phyloP scores from a whole-genome alignment of 768 basidiomycete genomes.

The Leccinum disarticulatum region DNA sequence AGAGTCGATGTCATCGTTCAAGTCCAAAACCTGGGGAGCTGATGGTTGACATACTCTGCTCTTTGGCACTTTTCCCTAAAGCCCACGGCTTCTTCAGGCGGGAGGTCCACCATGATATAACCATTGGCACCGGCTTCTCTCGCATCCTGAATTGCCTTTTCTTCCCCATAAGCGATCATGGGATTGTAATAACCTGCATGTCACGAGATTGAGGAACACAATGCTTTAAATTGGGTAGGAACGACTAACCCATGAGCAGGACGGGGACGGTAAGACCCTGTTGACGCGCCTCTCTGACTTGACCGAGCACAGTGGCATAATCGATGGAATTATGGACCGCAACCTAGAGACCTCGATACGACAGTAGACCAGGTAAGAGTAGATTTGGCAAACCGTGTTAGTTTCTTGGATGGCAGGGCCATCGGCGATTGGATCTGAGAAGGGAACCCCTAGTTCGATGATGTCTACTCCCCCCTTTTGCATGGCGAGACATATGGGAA shows the following conservation, averaged over 20 bases:
- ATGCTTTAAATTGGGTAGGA: background rate
- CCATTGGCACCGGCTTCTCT: constrained; percentile 91
- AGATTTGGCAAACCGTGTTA: constrained; percentile 64
- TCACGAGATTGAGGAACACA: background rate
- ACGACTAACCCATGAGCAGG: constrained; percentile 39
- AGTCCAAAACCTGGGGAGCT: background rate
- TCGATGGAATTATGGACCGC: constrained; percentile 81
- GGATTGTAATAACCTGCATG: constrained; percentile 94
- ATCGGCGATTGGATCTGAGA: constrained; percentile 93
- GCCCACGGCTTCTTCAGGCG: constrained; percentile 90
- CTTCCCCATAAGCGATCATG: constrained; percentile 91
- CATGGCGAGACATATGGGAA: constrained; percentile 87
- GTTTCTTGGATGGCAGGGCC: constrained; percentile 91
- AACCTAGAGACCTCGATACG: constrained; percentile 49
- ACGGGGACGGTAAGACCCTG: constrained; percentile 84
- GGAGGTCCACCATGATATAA: constrained; percentile 96
- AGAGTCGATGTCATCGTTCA: constrained; percentile 3
- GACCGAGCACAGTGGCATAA: constrained; percentile 70
- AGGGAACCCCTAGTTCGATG: constrained; percentile 83
- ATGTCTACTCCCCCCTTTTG: constrained; percentile 92
- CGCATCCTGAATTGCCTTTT: constrained; percentile 89
- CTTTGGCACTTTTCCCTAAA: constrained; percentile 88
- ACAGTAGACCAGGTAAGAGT: background rate
- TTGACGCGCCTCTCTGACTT: constrained; percentile 74
- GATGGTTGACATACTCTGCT: constrained; percentile 58